These are phyloP conservation scores for Beta corolliflora DNA, from an alignment of 179 eudicot species.

Conservation along the genomic window DNA sequence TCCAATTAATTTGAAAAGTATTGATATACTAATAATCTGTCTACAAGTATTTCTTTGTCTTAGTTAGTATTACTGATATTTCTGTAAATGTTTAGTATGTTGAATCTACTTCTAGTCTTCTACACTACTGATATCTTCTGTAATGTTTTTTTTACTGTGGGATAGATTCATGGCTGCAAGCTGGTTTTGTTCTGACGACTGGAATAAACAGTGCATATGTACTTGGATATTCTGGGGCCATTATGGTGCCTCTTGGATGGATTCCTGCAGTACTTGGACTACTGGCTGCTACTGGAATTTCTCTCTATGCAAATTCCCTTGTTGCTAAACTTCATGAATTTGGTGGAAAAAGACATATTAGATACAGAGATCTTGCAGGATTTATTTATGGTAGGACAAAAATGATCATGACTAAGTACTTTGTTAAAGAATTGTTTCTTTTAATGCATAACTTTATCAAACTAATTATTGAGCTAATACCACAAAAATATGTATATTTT, in stretches of 20 bases:
- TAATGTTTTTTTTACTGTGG: not conserved
- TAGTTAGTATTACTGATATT: not conserved
- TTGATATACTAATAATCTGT: too few relatives aligned
- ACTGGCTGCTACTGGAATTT: constrained; percentile 61
- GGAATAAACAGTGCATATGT: constrained; percentile 92
- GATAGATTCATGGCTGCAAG: constrained; percentile 97
- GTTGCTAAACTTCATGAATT: constrained; percentile 83
- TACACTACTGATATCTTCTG: not conserved
- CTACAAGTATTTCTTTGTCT: too few relatives aligned
- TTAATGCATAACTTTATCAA: too few relatives aligned
- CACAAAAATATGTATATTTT: not conserved
- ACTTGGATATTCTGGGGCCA: constrained; percentile 80
- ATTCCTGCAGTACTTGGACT: constrained; percentile 70
- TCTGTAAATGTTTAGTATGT: not conserved
- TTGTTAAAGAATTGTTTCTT: not conserved
- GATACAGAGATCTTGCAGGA: constrained; percentile 96
- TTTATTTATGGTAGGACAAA: constrained; percentile 68
- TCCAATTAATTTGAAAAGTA: too few relatives aligned
- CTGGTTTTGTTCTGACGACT: constrained; percentile 79
- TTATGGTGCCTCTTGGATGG: constrained; percentile 98
- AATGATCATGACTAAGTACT: not conserved
- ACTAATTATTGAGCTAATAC: not conserved
- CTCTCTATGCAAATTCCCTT: constrained; percentile 77
- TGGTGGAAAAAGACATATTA: constrained; percentile 85
- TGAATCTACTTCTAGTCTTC: not conserved